Base-by-base conservation (phyloP, 2,329 filamentous ascomycete genomes). In the Aureobasidium sp. region DNA sequence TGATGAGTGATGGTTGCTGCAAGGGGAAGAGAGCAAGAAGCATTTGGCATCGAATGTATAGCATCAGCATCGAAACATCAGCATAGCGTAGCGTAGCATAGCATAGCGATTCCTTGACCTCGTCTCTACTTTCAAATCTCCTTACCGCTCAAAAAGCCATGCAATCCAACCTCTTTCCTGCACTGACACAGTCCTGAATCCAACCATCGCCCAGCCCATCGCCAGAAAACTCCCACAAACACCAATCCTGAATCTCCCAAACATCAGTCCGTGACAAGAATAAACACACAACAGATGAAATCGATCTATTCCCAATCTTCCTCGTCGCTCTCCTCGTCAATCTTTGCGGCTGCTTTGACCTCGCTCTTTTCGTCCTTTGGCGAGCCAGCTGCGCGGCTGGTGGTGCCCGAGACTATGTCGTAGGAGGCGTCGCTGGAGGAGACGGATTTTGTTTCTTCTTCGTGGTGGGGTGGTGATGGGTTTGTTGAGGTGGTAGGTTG, bases 401-500 rank as follows among this genome's bases (percentile, higher is more conserved):
- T 80, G 6, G 87, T 87, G 8, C 89, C 88, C 49, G 77, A 79
- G 3, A 99, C 91, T 37, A 99, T 82, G 73, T 99, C 94, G 74
- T 99, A 99, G 77, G 91, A 96, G 20, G 90, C 90, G 69, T 99
- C 94, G 72, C 93, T 97, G 70, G 94, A 94, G 8, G 91, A 86
- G 68, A 94, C 89, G 29, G 90, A 95, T 73, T 93, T 91, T 73
- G 74, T 73, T 49, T 79, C 76, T 74, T 91, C 88, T 70, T 96
- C 91, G 70, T 95, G 88, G 29, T 91, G 95, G 42, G 79, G 77
- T 60, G 90, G 87, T 20, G 86, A 78, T 20, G 20, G 6, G 20
- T 12, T 44, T 44, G 41, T 44, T 37, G 68, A 89, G 8, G 31
- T 34, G 8, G 31, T 11, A 9, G 31, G 9, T 34, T 34, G 84